Percentiles rank a stretch among this genome's conserved stretches.
phyloP scores from a whole-genome alignment of 139 green algal species.

The Cymbomonas tetramitiformis region DNA sequence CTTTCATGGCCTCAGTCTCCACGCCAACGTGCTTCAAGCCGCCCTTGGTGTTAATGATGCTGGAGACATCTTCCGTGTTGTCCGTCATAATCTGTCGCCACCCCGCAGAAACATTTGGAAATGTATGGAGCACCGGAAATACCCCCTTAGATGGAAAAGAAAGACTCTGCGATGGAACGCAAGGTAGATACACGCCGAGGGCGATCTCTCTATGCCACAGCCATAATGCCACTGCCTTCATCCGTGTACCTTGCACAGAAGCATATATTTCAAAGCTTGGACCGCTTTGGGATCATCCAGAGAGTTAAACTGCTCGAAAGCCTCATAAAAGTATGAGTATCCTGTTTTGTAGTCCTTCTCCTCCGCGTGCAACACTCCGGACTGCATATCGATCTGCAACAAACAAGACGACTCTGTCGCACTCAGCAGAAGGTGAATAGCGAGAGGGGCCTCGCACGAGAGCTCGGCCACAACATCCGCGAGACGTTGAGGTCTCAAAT shows the following conservation, averaged over 20 bases:
- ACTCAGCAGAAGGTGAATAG: no score
- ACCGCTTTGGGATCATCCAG: constrained; percentile 71
- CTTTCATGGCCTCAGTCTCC: constrained; percentile 77
- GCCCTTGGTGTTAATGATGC: constrained; percentile 78
- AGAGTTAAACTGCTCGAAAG: constrained; percentile 71
- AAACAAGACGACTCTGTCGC: no score
- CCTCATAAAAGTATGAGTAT: constrained; percentile 97
- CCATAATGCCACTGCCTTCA: no score
- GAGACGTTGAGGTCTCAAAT: no score
- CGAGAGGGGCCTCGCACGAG: no score
- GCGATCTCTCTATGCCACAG: no score
- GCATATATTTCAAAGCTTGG: constrained; percentile 88
- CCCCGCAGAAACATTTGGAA: constrained; percentile 15
- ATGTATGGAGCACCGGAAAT: not conserved
- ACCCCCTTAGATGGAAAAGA: no score
- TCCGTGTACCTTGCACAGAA: constrained; percentile 92
- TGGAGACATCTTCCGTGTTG: constrained; percentile 50
- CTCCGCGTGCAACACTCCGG: constrained; percentile 82
- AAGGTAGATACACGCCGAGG: no score
- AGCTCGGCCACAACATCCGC: no score
- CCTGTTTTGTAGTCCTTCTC: constrained; percentile 97
- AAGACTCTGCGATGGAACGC: no score
- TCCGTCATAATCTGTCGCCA: constrained; percentile 41
- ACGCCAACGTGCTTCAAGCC: constrained; percentile 76
- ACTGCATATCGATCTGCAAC: constrained; percentile 61